Evolutionary conservation across 2,329 filamentous ascomycete genomes (phyloP).

Genomic region (Pyricularia pennisetigena): DNA sequence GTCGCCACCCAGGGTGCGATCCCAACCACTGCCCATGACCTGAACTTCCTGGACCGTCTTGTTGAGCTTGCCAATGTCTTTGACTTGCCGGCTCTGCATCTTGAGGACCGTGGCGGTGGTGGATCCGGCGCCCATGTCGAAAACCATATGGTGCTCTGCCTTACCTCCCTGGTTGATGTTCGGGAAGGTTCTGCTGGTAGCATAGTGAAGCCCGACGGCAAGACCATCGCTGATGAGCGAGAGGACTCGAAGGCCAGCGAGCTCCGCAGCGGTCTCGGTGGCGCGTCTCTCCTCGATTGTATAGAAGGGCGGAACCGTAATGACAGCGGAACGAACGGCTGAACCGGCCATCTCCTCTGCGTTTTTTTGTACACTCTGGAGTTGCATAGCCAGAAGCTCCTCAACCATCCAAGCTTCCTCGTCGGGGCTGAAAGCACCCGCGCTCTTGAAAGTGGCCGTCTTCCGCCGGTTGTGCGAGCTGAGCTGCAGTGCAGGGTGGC

Average conservation of each 20-base stretch:
- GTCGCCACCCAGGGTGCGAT: slow-evolving; percentile 82
- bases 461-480: slow-evolving; percentile 48
- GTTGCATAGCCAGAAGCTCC: slow-evolving; percentile 91
- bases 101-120: slow-evolving; percentile 82
- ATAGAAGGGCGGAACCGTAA: slow-evolving; percentile 86
- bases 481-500: slow-evolving; percentile 71
- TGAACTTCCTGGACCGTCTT: slow-evolving; percentile 96
- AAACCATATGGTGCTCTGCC: slow-evolving; percentile 86
- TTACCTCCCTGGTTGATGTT: slow-evolving; percentile 72
- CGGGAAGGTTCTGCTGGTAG: slow-evolving; percentile 82
- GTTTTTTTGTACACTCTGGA: slow-evolving; percentile 84
- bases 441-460: slow-evolving; percentile 76
- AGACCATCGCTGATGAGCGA: slow-evolving; percentile 81
- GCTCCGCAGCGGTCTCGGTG: slow-evolving; percentile 70
- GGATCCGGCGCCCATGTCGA: slow-evolving; percentile 96
- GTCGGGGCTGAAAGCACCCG: slow-evolving; percentile 45
- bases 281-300: slow-evolving; percentile 84
- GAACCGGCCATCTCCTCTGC: slow-evolving; percentile 74
- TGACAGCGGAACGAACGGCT: slow-evolving; percentile 68
- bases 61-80: slow-evolving; percentile 87
- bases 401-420: slow-evolving; percentile 71
- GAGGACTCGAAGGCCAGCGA: slow-evolving; percentile 81
- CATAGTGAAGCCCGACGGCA: slow-evolving; percentile 91
- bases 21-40: slow-evolving; percentile 79
- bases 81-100: slow-evolving; percentile 82